Percentiles rank a stretch among this genome's conserved stretches.
phyloP scores from a whole-genome alignment of 768 basidiomycete genomes.

The Trametes elegans region DNA sequence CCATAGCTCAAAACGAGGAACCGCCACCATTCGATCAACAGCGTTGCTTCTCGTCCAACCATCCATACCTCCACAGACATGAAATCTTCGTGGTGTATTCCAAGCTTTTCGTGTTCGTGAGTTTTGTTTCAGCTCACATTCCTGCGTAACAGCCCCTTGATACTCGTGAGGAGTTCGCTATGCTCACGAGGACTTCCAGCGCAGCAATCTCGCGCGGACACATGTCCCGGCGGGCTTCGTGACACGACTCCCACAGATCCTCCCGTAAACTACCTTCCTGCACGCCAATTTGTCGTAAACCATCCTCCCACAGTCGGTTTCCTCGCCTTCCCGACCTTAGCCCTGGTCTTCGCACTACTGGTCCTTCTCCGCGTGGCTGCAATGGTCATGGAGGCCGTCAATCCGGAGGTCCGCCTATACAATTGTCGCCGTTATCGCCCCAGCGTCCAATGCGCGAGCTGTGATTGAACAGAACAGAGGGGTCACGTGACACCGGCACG shows the following conservation, averaged over 20 bases:
- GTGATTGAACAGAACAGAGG: conserved; percentile 6
- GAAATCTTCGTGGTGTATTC: no score
- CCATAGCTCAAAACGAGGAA: no score
- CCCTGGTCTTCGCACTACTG: neutral
- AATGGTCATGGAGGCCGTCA: neutral
- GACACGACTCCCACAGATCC: conserved; percentile 7
- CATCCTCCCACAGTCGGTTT: neutral
- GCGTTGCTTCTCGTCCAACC: no score
- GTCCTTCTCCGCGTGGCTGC: conserved; percentile 1
- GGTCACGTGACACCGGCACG: conserved; percentile 17
- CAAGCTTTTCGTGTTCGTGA: no score
- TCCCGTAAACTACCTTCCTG: neutral
- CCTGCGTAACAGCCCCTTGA: no score
- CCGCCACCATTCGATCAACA: no score
- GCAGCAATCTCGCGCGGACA: no score
- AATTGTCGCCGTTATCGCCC: conserved; percentile 7
- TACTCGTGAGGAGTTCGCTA: no score
- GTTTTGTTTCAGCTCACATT: no score
- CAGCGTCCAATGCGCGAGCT: conserved; percentile 4
- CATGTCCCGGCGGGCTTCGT: neutral
- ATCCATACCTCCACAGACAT: no score
- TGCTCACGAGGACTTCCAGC: no score
- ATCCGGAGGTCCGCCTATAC: conserved; percentile 1
- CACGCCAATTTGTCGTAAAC: neutral
- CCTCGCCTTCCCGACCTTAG: conserved; percentile 4